phyloP scores from a whole-genome alignment of 179 eudicot species.

The Patellifolia procumbens region DNA sequence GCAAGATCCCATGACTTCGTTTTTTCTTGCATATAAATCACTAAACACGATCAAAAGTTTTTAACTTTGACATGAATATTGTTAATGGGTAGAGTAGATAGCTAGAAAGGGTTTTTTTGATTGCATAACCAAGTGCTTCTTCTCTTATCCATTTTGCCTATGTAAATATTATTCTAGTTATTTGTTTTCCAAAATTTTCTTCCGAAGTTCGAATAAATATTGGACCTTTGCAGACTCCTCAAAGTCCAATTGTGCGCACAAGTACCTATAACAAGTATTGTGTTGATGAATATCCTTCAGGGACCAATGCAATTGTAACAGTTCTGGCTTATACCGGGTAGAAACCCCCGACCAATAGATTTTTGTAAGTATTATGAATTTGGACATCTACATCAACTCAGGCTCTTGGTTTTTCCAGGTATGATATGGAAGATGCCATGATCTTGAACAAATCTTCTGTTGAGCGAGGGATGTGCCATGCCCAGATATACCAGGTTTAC shows the following conservation, averaged over 20 bases:
- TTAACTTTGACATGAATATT: too few relatives aligned
- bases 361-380: neutral
- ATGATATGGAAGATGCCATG: conserved; percentile 99
- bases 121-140: neutral
- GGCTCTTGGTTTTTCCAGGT: conserved; percentile 44
- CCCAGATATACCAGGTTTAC: conserved; percentile 79
- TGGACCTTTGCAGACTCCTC: conserved; percentile 75
- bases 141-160: neutral
- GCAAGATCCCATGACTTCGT: too few relatives aligned
- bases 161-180: neutral
- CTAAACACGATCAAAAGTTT: too few relatives aligned
- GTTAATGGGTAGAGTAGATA: too few relatives aligned
- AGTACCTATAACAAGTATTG: conserved; percentile 62
- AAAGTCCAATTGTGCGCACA: conserved; percentile 88
- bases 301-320: conserved; percentile 95
- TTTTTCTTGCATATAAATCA: too few relatives aligned
- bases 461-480: conserved; percentile 94
- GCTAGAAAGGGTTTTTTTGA: too few relatives aligned
- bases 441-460: conserved; percentile 88
- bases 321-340: conserved; percentile 97
- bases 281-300: conserved; percentile 79
- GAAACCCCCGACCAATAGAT: neutral
- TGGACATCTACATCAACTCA: conserved; percentile 15
- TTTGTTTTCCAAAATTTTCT: neutral
- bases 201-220: neutral